These are phyloP conservation scores for Suillus bovinus DNA, from an alignment of 768 basidiomycete genomes.

Conservation along the genomic window DNA sequence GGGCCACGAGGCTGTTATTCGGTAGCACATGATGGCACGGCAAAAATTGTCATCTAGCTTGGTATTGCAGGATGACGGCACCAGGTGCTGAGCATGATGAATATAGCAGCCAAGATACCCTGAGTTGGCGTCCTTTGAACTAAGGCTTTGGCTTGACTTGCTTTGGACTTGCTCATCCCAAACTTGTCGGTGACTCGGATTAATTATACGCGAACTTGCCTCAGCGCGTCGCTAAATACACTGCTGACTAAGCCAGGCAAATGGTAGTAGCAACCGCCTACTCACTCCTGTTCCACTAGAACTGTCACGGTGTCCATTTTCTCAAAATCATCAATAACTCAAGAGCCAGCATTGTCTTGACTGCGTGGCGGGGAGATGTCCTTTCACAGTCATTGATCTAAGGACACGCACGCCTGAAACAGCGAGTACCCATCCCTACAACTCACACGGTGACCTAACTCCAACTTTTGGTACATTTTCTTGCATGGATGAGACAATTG, in stretches of 20 bases:
- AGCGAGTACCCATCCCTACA: not conserved
- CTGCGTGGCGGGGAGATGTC: not conserved
- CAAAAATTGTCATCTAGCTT: not conserved
- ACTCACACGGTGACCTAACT: not conserved
- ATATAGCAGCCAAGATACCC: not conserved
- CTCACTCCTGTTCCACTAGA: too few relatives aligned
- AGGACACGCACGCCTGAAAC: not conserved
- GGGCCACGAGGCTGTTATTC: not conserved
- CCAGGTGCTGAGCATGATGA: not conserved
- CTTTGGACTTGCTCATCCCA: not conserved
- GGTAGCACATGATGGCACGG: not conserved
- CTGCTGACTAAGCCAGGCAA: constrained; percentile 32
- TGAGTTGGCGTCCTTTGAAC: not conserved
- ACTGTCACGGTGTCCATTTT: too few relatives aligned
- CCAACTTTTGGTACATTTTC: not conserved
- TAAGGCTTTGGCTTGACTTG: not conserved
- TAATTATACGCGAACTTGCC: too few relatives aligned
- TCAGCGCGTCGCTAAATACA: too few relatives aligned
- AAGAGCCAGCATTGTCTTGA: too few relatives aligned
- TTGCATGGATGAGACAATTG: not conserved
- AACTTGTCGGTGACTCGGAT: too few relatives aligned
- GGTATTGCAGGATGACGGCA: not conserved
- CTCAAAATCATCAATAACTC: not conserved
- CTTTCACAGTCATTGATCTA: not conserved
- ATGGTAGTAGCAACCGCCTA: not conserved